A percentile compares a stretch with the other conserved stretches of the same genome.
Evolutionary conservation across 208 protist genomes (phyloP).

Genomic region (Strigomonas culicis): DNA sequence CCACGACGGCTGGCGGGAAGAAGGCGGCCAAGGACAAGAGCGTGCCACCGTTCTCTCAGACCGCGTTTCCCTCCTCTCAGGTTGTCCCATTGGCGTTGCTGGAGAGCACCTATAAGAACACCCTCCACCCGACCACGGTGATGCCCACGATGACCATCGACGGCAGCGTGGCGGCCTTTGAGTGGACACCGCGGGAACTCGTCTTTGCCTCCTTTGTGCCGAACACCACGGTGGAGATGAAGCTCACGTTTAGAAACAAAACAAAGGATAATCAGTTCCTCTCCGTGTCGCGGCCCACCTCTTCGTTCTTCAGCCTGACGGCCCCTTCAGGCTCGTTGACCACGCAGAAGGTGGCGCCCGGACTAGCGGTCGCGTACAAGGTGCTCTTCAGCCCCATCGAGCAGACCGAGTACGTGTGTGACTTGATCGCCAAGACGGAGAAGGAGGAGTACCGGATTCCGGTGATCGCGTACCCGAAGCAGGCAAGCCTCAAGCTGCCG

Average conservation of each 20-base stretch:
- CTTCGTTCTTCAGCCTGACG: conserved; percentile 66
- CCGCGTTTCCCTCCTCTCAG: background rate
- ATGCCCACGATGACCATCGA: background rate
- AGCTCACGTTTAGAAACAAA: conserved; percentile 86
- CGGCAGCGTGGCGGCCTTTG: conserved; percentile 32
- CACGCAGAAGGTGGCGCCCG: conserved; percentile 83
- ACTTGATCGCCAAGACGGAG: conserved; percentile 85
- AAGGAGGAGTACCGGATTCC: conserved; percentile 87
- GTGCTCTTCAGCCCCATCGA: conserved; percentile 85
- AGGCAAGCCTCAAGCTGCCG: conserved; percentile 87
- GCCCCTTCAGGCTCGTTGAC: conserved; percentile 42
- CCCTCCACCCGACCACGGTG: background rate
- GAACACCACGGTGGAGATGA: conserved; percentile 60
- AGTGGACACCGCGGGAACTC: conserved; percentile 75
- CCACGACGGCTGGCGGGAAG: background rate
- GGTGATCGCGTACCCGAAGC: conserved; percentile 72
- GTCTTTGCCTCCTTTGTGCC: conserved; percentile 70
- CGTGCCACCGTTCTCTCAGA: background rate
- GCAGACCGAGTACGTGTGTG: conserved; percentile 70
- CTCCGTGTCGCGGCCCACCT: conserved; percentile 71
- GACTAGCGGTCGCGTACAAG: conserved; percentile 84
- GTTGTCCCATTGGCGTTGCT: background rate
- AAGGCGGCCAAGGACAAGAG: background rate
- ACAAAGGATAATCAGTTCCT: conserved; percentile 74
- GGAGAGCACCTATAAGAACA: background rate